A percentile compares a stretch with the other conserved stretches of the same genome.
Conservation (phyloP, 2,329 filamentous ascomycete species). For the Alternaria triticimaculans region DNA sequence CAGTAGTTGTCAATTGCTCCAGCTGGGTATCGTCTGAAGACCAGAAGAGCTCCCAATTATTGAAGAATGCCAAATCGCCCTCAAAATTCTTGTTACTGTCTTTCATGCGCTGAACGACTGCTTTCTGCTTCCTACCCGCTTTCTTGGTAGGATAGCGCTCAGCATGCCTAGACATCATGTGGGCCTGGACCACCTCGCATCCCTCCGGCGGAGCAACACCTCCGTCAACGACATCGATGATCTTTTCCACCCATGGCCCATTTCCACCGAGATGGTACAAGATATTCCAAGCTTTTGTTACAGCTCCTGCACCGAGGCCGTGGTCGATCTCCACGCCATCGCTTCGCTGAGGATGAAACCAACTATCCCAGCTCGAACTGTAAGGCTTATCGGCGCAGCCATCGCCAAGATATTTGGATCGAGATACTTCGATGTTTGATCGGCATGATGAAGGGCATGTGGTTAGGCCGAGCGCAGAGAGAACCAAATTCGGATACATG, state of each 20-base stretch:
- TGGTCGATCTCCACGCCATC: slow-evolving; percentile 7
- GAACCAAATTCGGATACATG: background rate
- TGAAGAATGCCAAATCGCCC: slow-evolving; percentile 62
- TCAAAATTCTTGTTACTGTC: slow-evolving; percentile 50
- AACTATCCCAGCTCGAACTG: slow-evolving; percentile 43
- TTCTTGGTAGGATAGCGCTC: slow-evolving; percentile 63
- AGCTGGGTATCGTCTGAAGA: slow-evolving; percentile 51
- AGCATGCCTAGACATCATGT: slow-evolving; percentile 66
- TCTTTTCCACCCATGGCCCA: slow-evolving; percentile 62
- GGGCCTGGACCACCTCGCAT: slow-evolving; percentile 63
- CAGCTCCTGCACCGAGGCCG: slow-evolving; percentile 33
- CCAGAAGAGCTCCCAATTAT: slow-evolving; percentile 63
- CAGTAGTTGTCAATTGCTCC: slow-evolving; percentile 62
- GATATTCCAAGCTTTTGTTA: slow-evolving; percentile 55
- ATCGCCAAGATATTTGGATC: slow-evolving; percentile 31
- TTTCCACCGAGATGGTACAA: slow-evolving; percentile 62
- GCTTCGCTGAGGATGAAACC: slow-evolving; percentile 42
- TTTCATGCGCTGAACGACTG: slow-evolving; percentile 57
- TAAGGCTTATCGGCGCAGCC: slow-evolving; percentile 39
- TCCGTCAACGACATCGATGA: slow-evolving; percentile 49
- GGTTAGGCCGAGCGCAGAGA: background rate
- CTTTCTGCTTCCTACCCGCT: slow-evolving; percentile 58
- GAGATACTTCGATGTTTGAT: background rate
- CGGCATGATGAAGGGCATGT: slow-evolving; percentile 8
- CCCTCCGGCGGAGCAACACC: slow-evolving; percentile 55